These are phyloP conservation scores for Pyrenochaeta sp. DNA, from an alignment of 2,329 filamentous ascomycete genomes.

Conservation along the genomic window DNA sequence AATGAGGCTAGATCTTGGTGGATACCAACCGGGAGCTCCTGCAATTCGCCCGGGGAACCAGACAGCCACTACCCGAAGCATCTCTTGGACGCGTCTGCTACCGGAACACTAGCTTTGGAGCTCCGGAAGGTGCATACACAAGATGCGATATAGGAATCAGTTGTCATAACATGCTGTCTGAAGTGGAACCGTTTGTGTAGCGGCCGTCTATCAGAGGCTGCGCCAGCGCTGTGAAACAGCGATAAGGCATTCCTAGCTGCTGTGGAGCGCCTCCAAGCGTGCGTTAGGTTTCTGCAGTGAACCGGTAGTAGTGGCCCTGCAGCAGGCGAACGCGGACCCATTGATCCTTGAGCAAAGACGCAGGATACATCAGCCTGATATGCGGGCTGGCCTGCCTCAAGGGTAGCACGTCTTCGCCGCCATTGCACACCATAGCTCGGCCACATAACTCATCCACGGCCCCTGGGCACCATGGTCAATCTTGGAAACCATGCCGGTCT, in stretches of 20 bases:
- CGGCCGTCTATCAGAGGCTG: conserved; percentile 39
- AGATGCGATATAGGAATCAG: conserved; percentile 25
- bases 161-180: conserved; percentile 36
- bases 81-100: conserved; percentile 36
- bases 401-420: conserved; percentile 29
- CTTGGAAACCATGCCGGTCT: conserved; percentile 18
- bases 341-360: conserved; percentile 32
- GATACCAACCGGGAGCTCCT: conserved; percentile 31
- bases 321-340: conserved; percentile 21
- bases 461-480: conserved; percentile 19
- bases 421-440: conserved; percentile 17
- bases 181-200: conserved; percentile 22
- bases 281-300: conserved; percentile 32
- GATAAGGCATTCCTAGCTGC: conserved; percentile 47
- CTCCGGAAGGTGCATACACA: conserved; percentile 32
- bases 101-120: conserved; percentile 40
- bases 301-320: conserved; percentile 29
- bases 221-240: conserved; percentile 43
- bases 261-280: conserved; percentile 29
- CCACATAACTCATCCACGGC: conserved; percentile 18
- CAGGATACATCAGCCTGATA: conserved; percentile 46
- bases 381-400: conserved; percentile 35
- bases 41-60: conserved; percentile 23
- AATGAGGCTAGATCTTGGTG: conserved; percentile 46
- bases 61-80: conserved; percentile 20